Base-by-base conservation (phyloP, 1,139 yeast species). In the Candida mesenterica region DNA sequence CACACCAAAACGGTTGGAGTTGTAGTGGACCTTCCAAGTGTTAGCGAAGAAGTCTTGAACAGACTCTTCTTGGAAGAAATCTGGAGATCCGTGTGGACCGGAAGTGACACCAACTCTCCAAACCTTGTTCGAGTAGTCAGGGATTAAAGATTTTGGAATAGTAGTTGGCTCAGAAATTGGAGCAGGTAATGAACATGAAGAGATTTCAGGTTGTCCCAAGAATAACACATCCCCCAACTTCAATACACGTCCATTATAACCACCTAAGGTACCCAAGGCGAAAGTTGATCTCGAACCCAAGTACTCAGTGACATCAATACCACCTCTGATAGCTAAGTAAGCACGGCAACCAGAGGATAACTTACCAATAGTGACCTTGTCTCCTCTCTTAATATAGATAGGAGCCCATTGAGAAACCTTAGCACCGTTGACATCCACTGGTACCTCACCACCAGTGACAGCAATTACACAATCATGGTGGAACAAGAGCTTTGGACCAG, bases 81-180 rank as follows among this genome's bases (percentile, higher is more conserved):
- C 97, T 17, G 97, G 97, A 6, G 96, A 79, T 2, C 97, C 97
- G 58, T 92, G 97, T 20, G 97, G 97, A 37, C 97, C 98, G 61
- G 95, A 83, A 17, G 96, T 87, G 32, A 89, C 97, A 51, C 90
- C 96, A 44, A 92, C 90, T 35, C 66, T 65, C 97, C 97, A 92
- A 31, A 75, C 72, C 45, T 77, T 79, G 30, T 69, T 61, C 26
- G 44, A 45, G 42, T 78, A 75, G 7, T 65, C 54, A 22, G 95
- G 94, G 45, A 82, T 66, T 53, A 87, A 64, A 4, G 74, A 57
- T 35, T 56, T 48, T 26, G 94, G 86, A 38, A 79, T 68, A 2
- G 73, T 50, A 14, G 59, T 49, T 33, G 96, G 95, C 39, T 67
- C 80, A 15, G 79, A 63, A 38, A 75, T 70, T 25, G 96, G 95